Base-by-base conservation (phyloP, 1,284 basidiomycete genomes). In the Puccinia triticina region DNA sequence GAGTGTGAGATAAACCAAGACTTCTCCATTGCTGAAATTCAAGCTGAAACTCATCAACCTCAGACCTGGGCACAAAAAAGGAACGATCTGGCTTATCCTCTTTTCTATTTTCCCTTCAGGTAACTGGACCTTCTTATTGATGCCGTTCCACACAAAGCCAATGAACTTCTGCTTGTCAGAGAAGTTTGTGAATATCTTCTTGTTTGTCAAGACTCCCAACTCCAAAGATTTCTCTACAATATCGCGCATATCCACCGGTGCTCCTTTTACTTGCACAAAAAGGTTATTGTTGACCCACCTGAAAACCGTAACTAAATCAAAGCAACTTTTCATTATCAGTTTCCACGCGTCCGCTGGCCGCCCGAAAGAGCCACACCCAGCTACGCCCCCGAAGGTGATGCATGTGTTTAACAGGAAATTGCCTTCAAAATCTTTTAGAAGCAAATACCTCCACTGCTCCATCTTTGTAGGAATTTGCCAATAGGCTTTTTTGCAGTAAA, bases 131-230 rank as follows among this genome's bases (percentile, higher is more conserved):
- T 57, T 77, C 21, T 48, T 64, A 21, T 61, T 16, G 0, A 66
- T 12, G 0, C 75, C 59, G n/a, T 77, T 77, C 75, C 75, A 77
- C 0, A 66, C 66, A 26, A 77, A 77, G 1, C 75, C 75, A 3
- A 77, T 40, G 29, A 77, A 77, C 46, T 77, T 77, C 26, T 77
- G 57, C 23, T 77, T n/a, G 1, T n/a, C 40, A 1, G 64, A 8
- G 26, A 77, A 77, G 46, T 32, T 5, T 7, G 26, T n/a, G 12
- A 26, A 40, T 29, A 66, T 77, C 14, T 43, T 18, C 29, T 23
- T 48, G 29, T 66, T 77, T 10, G 75, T 66, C n/a, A 43, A 7
- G 2, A 77, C 59, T 2, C 75, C 75, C 23, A 77, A 29, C 4
- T 77, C 12, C 23, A 2, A 7, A 14, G 53, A 43, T n/a, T 26